Evolutionary conservation across 257 asterid genomes (phyloP).

Genomic region (Leptodermis oblonga): DNA sequence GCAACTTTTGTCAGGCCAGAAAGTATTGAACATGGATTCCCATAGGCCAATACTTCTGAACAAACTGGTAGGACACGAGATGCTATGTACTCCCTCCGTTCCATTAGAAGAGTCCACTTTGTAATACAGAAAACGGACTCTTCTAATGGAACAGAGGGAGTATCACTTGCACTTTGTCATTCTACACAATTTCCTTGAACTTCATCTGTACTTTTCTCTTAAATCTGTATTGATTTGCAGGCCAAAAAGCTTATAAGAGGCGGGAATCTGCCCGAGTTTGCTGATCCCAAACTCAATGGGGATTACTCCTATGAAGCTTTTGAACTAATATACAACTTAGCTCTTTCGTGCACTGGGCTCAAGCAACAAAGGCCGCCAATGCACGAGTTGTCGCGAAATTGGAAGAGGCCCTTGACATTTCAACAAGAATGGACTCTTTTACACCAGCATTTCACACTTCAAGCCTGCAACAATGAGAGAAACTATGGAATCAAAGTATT

Average conservation of each 20-base stretch:
- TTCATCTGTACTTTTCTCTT: neutral
- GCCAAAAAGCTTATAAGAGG: slow-evolving; percentile 51
- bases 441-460: neutral
- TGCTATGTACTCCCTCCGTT: too few species aligned
- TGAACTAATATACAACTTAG: slow-evolving; percentile 42
- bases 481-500: too few species aligned
- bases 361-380: slow-evolving; percentile 73
- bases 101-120: too few species aligned
- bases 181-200: neutral
- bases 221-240: slow-evolving; percentile 27
- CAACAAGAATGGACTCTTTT: slow-evolving; percentile 24
- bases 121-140: too few species aligned
- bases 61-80: slow-evolving; percentile 45
- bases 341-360: slow-evolving; percentile 52
- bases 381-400: slow-evolving; percentile 48
- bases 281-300: slow-evolving; percentile 60
- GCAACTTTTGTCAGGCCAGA: slow-evolving; percentile 71
- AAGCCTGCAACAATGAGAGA: neutral
- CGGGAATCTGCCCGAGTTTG: slow-evolving; percentile 54
- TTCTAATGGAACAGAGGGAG: too few species aligned
- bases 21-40: slow-evolving; percentile 58
- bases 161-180: neutral
- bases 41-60: slow-evolving; percentile 56
- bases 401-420: slow-evolving; percentile 47
- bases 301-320: slow-evolving; percentile 56